Evolutionary conservation across 768 basidiomycete species (phyloP).

Genomic region (Tylopilus rubrobrunneus): DNA sequence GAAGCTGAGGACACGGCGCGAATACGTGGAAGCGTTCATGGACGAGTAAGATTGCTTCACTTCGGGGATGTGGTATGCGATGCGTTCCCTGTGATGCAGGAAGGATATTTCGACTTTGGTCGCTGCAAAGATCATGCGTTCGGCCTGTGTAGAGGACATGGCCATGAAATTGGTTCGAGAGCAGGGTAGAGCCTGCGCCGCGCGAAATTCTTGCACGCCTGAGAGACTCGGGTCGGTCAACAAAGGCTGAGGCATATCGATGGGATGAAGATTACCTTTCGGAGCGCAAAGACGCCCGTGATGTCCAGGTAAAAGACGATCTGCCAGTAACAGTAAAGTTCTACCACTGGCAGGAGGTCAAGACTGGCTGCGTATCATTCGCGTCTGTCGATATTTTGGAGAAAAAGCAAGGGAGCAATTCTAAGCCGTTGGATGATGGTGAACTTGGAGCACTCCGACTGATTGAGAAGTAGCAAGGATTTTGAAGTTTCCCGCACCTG

Average conservation of each 20-base stretch:
- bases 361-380: background rate
- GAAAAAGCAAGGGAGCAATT: too few relatives aligned
- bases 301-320: constrained; percentile 15
- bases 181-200: constrained; percentile 13
- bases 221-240: background rate
- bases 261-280: constrained; percentile 6
- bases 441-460: too few relatives aligned
- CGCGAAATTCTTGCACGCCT: constrained; percentile 26
- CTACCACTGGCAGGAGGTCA: constrained; percentile 16
- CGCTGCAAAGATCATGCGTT: constrained; percentile 13
- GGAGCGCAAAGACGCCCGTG: constrained; percentile 14
- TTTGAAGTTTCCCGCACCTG: too few relatives aligned
- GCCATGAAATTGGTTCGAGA: constrained; percentile 8
- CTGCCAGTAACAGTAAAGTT: constrained; percentile 13
- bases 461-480: too few relatives aligned
- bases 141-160: constrained; percentile 10
- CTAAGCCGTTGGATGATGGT: too few relatives aligned
- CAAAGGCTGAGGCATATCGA: background rate
- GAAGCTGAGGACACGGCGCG: constrained; percentile 14
- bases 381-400: too few relatives aligned
- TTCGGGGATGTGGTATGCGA: background rate
- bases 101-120: constrained; percentile 14
- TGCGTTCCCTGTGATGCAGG: constrained; percentile 8
- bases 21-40: background rate
- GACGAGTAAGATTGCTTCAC: background rate